A percentile compares a stretch with the other conserved stretches of the same genome.
phyloP scores from a whole-genome alignment of 352 stramenopile species.

The Phytophthora syringae region DNA sequence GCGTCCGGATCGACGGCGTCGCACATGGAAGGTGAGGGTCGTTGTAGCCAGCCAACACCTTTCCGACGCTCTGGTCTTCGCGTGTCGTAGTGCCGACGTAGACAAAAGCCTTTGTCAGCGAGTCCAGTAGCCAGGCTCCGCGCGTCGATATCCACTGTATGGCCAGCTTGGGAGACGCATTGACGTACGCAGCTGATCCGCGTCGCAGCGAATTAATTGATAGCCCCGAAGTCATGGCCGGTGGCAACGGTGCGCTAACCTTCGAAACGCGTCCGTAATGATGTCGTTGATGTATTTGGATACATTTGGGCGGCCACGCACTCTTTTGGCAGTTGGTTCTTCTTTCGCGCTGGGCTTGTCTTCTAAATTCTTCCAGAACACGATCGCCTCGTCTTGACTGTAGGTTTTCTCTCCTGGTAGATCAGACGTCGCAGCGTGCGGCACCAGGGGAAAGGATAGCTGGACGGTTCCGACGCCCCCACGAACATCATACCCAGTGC shows the following conservation, averaged over 20 bases:
- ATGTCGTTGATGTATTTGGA: constrained; percentile 9
- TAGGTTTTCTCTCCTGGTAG: no score
- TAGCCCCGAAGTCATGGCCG: neutral
- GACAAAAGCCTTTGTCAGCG: constrained; percentile 12
- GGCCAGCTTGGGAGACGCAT: constrained; percentile 21
- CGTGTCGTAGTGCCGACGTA: constrained; percentile 10
- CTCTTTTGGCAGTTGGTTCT: neutral
- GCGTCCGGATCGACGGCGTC: constrained; percentile 8
- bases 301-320: constrained; percentile 6
- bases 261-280: neutral
- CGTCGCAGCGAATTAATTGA: constrained; percentile 6
- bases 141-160: constrained; percentile 28
- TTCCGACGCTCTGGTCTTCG: constrained; percentile 28
- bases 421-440: no score
- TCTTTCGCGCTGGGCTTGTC: neutral
- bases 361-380: constrained; percentile 6
- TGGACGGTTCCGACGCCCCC: no score
- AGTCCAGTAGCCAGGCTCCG: constrained; percentile 6
- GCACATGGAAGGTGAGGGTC: constrained; percentile 11
- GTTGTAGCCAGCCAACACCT: constrained; percentile 21
- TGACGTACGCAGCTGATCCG: constrained; percentile 13
- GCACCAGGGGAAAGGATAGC: no score
- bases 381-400: no score
- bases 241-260: neutral
- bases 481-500: no score